A percentile compares a stretch with the other conserved stretches of the same genome.
Evolutionary conservation across 257 asterid species (phyloP).

Genomic region (Cinchona pubescens): DNA sequence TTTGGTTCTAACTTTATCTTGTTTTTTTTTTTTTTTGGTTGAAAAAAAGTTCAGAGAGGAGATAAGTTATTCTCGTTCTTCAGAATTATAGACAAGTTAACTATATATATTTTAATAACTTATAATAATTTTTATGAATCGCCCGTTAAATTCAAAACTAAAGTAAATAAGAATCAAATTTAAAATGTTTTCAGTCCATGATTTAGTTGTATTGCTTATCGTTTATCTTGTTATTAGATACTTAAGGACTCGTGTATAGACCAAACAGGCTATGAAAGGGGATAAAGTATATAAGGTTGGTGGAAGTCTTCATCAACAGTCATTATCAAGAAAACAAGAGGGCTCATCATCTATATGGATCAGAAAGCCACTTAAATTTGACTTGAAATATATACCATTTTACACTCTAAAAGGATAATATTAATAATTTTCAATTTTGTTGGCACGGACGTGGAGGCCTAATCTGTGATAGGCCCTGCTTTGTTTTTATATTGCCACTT

Average conservation of each 20-base stretch:
- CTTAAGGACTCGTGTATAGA: too few species aligned
- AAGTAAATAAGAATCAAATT: too few species aligned
- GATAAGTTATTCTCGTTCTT: too few species aligned
- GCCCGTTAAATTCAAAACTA: too few species aligned
- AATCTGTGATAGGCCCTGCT: slow-evolving; percentile 20
- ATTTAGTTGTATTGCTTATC: too few species aligned
- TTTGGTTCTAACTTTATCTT: slow-evolving; percentile 6
- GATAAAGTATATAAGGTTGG: slow-evolving; percentile 29
- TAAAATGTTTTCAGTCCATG: too few species aligned
- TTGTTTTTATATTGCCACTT: slow-evolving; percentile 29
- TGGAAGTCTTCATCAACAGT: slow-evolving; percentile 34
- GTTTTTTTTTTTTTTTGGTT: too few species aligned
- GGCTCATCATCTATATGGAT: slow-evolving; percentile 15
- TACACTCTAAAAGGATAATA: slow-evolving; percentile 8
- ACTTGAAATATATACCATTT: slow-evolving; percentile 1
- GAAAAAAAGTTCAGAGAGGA: too few species aligned
- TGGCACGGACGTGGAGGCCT: slow-evolving; percentile 27
- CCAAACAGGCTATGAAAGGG: slow-evolving; percentile 7
- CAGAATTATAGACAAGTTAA: too few species aligned
- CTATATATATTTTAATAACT: too few species aligned
- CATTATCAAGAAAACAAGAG: slow-evolving; percentile 26
- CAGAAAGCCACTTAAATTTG: slow-evolving; percentile 19
- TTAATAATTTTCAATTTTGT: slow-evolving; percentile 11
- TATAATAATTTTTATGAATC: too few species aligned
- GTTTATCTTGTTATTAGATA: too few species aligned